Evolutionary conservation across 768 basidiomycete species (phyloP).

Genomic region (Saitozyma podzolica): DNA sequence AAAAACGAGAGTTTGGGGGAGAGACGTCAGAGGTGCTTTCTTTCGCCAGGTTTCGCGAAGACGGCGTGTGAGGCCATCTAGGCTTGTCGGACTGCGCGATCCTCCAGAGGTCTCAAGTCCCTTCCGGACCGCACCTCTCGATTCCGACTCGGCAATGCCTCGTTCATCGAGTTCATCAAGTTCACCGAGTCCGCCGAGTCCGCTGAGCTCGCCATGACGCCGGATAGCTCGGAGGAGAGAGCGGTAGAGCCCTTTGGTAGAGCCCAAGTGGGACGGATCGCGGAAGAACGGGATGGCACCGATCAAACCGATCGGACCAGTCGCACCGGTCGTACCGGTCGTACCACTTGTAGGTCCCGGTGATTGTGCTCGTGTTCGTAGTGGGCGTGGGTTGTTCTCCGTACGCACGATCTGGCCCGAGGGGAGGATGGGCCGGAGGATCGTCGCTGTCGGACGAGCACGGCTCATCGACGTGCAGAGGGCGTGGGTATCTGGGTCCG

Average conservation of each 20-base stretch:
- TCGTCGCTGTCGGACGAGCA: too few species aligned
- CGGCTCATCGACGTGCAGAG: too few species aligned
- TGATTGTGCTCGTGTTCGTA: too few species aligned
- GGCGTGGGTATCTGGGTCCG: too few species aligned
- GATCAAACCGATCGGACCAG: too few species aligned
- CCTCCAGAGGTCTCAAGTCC: not conserved
- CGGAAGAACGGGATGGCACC: conserved; percentile 14
- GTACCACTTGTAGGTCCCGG: too few species aligned
- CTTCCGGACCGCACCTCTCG: not conserved
- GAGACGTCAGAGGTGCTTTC: too few species aligned
- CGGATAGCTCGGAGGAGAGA: conserved; percentile 14
- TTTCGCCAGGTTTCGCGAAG: not conserved
- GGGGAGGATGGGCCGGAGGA: too few species aligned
- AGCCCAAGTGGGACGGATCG: conserved; percentile 4
- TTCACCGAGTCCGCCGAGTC: not conserved
- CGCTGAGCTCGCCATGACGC: conserved; percentile 5
- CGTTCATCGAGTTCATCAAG: not conserved
- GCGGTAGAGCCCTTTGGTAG: conserved; percentile 13
- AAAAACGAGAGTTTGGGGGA: not conserved
- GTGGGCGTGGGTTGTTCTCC: too few species aligned
- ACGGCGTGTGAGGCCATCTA: not conserved
- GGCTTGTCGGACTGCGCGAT: conserved; percentile 7
- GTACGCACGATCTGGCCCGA: too few species aligned
- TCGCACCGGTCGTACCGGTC: too few species aligned
- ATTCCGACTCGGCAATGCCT: not conserved